Conservation (phyloP, 2,329 filamentous ascomycete species). For the Claviceps sp. region DNA sequence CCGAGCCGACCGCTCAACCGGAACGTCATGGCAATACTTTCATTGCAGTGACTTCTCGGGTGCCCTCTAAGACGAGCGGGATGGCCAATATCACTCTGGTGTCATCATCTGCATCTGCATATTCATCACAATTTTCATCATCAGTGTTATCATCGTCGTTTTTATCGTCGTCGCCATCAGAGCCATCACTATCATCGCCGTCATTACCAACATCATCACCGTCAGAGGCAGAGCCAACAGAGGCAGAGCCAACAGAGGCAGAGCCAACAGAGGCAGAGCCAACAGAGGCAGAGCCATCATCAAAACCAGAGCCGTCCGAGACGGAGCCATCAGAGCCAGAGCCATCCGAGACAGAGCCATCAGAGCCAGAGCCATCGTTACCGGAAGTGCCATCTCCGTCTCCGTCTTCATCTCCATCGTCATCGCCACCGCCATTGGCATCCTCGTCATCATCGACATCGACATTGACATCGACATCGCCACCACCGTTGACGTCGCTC, state of each 20-base stretch:
- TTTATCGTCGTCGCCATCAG: background rate
- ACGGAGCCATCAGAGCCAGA: background rate
- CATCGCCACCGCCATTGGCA: background rate
- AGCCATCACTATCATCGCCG: background rate
- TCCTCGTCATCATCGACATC: background rate
- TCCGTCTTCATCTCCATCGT: background rate
- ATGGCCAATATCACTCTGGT: background rate
- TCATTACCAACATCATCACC: background rate
- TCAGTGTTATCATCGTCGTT: background rate
- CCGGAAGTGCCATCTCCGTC: background rate
- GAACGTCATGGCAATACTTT: background rate
- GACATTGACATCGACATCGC: background rate
- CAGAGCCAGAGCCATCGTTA: background rate
- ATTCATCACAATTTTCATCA: background rate
- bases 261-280: too few relatives aligned
- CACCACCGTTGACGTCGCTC: background rate
- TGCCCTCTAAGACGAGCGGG: background rate
- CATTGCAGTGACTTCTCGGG: background rate
- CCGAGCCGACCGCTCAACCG: background rate
- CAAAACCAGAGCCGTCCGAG: background rate
- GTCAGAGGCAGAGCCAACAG: background rate
- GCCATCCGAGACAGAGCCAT: too few relatives aligned
- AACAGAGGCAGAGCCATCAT: background rate
- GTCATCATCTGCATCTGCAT: background rate
- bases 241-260: background rate